Evolutionary conservation across 1,284 basidiomycete genomes (phyloP).

Genomic region (Sporisorium sorghi): DNA sequence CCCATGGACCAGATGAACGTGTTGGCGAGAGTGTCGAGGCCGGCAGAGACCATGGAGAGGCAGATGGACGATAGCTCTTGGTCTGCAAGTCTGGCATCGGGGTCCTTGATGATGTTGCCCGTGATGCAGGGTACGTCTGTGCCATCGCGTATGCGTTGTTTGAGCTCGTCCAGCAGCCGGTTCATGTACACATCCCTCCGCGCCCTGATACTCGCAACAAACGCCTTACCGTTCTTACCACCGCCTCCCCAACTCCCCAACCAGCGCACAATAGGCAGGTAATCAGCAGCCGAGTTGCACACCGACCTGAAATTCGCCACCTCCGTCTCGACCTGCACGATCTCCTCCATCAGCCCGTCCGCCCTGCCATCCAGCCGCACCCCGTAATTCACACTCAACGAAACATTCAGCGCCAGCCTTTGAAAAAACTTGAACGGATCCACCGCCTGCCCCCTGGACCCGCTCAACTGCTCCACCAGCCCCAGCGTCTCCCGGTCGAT

Average conservation of each 20-base stretch:
- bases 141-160: slow-evolving; percentile 22
- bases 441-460: too few species aligned
- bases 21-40: slow-evolving; percentile 49
- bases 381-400: slow-evolving; percentile 47
- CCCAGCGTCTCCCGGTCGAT: slow-evolving; percentile 49
- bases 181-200: slow-evolving; percentile 50
- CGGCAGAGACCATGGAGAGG: slow-evolving; percentile 50
- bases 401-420: slow-evolving; percentile 43
- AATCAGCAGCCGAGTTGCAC: slow-evolving; percentile 35
- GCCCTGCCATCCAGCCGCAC: slow-evolving; percentile 37
- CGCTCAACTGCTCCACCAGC: slow-evolving; percentile 25
- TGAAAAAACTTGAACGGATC: slow-evolving; percentile 46
- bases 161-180: slow-evolving; percentile 38
- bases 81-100: slow-evolving; percentile 41
- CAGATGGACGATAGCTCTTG: slow-evolving; percentile 45
- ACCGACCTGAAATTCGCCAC: slow-evolving; percentile 52
- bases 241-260: slow-evolving; percentile 22
- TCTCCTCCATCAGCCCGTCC: slow-evolving; percentile 41
- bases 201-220: slow-evolving; percentile 22
- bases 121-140: slow-evolving; percentile 48
- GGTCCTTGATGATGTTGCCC: slow-evolving; percentile 50
- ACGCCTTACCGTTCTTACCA: slow-evolving; percentile 15
- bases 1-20: slow-evolving; percentile 52
- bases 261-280: slow-evolving; percentile 40
- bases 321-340: slow-evolving; percentile 51